Percentiles rank a stretch among this genome's conserved stretches.
These are phyloP conservation scores for Colletotrichum echinochloae DNA, from an alignment of 2,329 filamentous ascomycete species.

Conservation along the genomic window DNA sequence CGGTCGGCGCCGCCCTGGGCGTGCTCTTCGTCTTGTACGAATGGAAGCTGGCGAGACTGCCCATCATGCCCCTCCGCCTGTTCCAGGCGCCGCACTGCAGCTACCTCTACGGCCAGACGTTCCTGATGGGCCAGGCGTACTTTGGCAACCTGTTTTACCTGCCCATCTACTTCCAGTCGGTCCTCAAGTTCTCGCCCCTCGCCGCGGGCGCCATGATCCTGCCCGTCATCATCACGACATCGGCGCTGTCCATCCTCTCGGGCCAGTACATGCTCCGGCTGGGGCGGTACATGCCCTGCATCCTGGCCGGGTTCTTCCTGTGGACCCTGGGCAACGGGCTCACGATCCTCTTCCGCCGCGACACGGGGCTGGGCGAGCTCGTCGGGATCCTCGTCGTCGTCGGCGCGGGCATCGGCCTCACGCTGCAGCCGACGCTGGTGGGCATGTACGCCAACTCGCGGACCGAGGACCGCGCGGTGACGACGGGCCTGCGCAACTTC, in stretches of 20 bases:
- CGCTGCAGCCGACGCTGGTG: slow-evolving; percentile 53
- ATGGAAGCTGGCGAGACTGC: slow-evolving; percentile 46
- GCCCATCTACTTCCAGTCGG: slow-evolving; percentile 50
- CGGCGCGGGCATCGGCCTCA: slow-evolving; percentile 51
- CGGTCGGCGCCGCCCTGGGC: slow-evolving; percentile 41
- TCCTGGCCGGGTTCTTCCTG: slow-evolving; percentile 49
- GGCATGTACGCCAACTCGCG: slow-evolving; percentile 53
- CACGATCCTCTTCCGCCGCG: slow-evolving; percentile 44
- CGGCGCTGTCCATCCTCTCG: slow-evolving; percentile 46
- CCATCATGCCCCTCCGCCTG: slow-evolving; percentile 47
- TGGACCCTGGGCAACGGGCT: slow-evolving; percentile 53
- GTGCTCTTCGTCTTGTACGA: slow-evolving; percentile 46
- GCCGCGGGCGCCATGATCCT: slow-evolving; percentile 48
- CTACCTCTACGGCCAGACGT: slow-evolving; percentile 43
- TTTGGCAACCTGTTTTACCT: slow-evolving; percentile 49
- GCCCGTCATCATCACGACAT: slow-evolving; percentile 46
- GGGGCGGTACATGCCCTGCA: slow-evolving; percentile 47
- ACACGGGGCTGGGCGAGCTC: slow-evolving; percentile 46
- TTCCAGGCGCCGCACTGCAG: slow-evolving; percentile 44
- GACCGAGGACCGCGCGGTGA: slow-evolving; percentile 52
- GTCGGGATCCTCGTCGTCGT: slow-evolving; percentile 49
- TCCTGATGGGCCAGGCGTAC: slow-evolving; percentile 47
- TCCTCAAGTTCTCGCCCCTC: slow-evolving; percentile 45
- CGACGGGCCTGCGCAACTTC: slow-evolving; percentile 54
- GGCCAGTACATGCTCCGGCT: slow-evolving; percentile 49